These are phyloP conservation scores for Musa itinerans DNA, from an alignment of 176 grass and related monocot species.

Conservation along the genomic window DNA sequence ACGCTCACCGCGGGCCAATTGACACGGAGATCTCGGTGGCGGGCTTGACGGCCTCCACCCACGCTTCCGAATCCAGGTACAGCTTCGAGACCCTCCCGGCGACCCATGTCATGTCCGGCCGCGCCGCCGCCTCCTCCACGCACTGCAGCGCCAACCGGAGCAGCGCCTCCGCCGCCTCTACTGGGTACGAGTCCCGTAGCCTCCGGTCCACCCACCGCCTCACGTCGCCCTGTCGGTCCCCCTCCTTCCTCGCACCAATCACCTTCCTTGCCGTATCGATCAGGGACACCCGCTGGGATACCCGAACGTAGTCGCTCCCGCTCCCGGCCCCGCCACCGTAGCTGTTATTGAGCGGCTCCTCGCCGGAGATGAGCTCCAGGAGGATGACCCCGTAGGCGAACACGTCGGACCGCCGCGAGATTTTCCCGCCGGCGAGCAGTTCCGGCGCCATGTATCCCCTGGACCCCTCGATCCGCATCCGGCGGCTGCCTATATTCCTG, in stretches of 20 bases:
- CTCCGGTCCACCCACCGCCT: conserved; percentile 72
- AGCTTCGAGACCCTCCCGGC: conserved; percentile 70
- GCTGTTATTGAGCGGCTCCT: conserved; percentile 47
- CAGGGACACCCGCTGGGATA: conserved; percentile 45
- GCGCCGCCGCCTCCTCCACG: conserved; percentile 31
- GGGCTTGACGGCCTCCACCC: conserved; percentile 30
- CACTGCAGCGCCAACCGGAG: conserved; percentile 55
- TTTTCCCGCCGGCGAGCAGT: background rate
- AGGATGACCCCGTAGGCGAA: conserved; percentile 54
- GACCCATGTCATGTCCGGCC: conserved; percentile 66
- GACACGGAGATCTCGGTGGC: conserved; percentile 71
- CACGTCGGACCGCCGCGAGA: conserved; percentile 40
- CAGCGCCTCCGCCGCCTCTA: conserved; percentile 39
- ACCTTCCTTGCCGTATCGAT: conserved; percentile 51
- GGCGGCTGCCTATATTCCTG: conserved; percentile 6
- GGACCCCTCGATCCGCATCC: conserved; percentile 20
- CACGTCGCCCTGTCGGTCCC: conserved; percentile 34
- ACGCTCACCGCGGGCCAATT: conserved; percentile 44
- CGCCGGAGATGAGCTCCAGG: conserved; percentile 48
- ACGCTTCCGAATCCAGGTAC: conserved; percentile 55
- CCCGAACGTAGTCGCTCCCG: conserved; percentile 16
- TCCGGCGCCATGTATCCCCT: conserved; percentile 40
- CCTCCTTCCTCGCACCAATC: background rate
- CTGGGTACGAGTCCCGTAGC: conserved; percentile 63
- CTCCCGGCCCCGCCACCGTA: conserved; percentile 16